Conservation (phyloP, 1,284 basidiomycete genomes). For the Apiotrichum akiyoshidainum region DNA sequence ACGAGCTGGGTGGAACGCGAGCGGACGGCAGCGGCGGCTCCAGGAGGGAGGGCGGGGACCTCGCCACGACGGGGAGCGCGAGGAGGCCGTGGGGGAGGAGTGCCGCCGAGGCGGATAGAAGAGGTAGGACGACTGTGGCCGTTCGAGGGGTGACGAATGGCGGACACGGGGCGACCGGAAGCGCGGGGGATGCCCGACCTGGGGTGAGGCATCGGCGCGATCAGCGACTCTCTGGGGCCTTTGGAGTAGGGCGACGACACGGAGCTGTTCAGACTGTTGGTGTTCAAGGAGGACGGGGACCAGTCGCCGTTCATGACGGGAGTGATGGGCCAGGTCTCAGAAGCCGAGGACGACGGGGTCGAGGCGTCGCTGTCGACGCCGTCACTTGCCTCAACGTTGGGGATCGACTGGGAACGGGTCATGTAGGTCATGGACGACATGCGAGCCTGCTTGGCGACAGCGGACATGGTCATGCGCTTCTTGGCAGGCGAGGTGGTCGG, state of each 20-base stretch:
- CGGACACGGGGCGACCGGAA: neutral
- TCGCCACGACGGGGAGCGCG: neutral
- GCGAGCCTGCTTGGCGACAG: neutral
- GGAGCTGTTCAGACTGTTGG: neutral
- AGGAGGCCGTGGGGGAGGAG: conserved; percentile 1
- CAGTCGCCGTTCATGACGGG: conserved; percentile 2
- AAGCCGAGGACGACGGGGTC: neutral
- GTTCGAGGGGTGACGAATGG: no score
- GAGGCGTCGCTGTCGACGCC: neutral
- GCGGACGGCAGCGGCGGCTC: neutral
- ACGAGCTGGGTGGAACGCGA: neutral
- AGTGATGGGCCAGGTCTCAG: conserved; percentile 2
- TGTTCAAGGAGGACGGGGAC: neutral
- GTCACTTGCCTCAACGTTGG: neutral
- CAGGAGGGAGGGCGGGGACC: neutral
- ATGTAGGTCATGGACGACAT: neutral
- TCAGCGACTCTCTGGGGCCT: neutral
- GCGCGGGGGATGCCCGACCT: neutral
- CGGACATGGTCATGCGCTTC: no score
- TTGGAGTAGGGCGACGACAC: neutral
- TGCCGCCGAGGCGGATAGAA: neutral
- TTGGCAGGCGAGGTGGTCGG: no score
- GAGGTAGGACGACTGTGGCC: neutral
- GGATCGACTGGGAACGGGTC: neutral
- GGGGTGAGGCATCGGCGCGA: neutral